Evolutionary conservation across 2,329 filamentous ascomycete genomes (phyloP).

Genomic region (Fusarium napiforme): DNA sequence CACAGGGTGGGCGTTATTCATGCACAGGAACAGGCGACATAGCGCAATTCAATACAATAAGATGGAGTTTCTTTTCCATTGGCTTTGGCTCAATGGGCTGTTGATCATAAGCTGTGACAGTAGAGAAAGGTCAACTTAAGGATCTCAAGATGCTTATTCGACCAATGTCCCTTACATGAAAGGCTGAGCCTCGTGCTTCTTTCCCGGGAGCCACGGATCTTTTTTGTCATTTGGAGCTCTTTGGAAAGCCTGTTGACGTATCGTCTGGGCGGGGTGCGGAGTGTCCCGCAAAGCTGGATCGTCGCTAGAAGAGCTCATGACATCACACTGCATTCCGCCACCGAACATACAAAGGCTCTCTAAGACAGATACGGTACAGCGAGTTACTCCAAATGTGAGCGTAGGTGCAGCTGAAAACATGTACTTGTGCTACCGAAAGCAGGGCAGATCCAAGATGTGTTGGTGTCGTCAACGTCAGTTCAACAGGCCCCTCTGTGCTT

Average conservation of each 20-base stretch:
- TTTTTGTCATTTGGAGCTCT: slow-evolving; percentile 11
- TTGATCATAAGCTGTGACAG: neutral
- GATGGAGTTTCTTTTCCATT: neutral
- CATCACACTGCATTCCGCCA: slow-evolving; percentile 51
- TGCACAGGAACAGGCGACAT: neutral
- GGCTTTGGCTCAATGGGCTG: neutral
- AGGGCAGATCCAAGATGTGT: slow-evolving; percentile 27
- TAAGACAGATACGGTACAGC: slow-evolving; percentile 12
- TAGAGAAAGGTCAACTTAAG: neutral
- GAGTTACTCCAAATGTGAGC: slow-evolving; percentile 27
- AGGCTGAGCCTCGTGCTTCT: neutral
- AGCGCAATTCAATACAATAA: neutral
- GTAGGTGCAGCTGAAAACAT: slow-evolving; percentile 18
- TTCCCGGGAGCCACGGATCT: slow-evolving; percentile 29
- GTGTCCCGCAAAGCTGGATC: slow-evolving; percentile 35
- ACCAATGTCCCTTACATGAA: neutral
- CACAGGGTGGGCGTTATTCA: slow-evolving; percentile 25
- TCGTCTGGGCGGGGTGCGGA: slow-evolving; percentile 33
- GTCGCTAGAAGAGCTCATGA: slow-evolving; percentile 41
- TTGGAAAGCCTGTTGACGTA: slow-evolving; percentile 26
- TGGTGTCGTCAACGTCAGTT: slow-evolving; percentile 43
- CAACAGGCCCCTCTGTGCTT: slow-evolving; percentile 12
- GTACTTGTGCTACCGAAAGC: slow-evolving; percentile 30
- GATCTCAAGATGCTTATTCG: slow-evolving; percentile 3
- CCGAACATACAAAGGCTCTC: slow-evolving; percentile 19